Conservation (phyloP, 1,284 basidiomycete species). For the Ganoderma sinense region DNA sequence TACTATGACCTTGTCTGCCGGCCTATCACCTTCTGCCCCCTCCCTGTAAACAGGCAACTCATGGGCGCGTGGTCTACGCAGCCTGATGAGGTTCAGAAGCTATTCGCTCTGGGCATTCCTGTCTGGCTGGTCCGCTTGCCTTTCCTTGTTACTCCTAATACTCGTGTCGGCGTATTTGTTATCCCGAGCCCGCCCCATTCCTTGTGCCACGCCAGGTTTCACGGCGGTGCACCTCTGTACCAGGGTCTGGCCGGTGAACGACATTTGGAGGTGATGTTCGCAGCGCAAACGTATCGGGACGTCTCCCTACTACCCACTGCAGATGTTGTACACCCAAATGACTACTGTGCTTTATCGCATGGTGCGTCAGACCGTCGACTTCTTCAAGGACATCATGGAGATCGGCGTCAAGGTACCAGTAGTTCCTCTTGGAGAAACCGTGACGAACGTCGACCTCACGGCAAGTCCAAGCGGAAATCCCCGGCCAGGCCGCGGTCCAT, state of each 20-base stretch:
- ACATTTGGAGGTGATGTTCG: background rate
- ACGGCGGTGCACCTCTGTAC: background rate
- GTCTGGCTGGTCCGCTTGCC: slow-evolving; percentile 10
- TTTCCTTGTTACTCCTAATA: background rate
- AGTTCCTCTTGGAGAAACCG: no score
- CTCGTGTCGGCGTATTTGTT: background rate
- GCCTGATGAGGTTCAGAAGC: background rate
- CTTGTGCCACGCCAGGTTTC: background rate
- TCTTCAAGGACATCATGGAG: no score
- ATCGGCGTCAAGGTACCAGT: no score
- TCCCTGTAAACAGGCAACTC: background rate
- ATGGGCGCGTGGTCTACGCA: slow-evolving; percentile 4
- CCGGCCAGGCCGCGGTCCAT: no score
- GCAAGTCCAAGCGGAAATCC: no score
- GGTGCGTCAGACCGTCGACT: background rate
- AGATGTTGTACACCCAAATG: background rate
- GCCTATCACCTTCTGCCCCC: no score
- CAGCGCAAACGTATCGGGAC: background rate
- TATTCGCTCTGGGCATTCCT: background rate
- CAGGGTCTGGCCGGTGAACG: background rate
- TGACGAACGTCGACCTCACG: no score
- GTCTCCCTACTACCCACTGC: background rate
- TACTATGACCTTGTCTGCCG: background rate
- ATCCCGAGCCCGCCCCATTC: background rate
- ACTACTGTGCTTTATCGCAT: background rate